Evolutionary conservation across 371 early-diverging fungal species (phyloP).

Genomic region (Nematocida minor): DNA sequence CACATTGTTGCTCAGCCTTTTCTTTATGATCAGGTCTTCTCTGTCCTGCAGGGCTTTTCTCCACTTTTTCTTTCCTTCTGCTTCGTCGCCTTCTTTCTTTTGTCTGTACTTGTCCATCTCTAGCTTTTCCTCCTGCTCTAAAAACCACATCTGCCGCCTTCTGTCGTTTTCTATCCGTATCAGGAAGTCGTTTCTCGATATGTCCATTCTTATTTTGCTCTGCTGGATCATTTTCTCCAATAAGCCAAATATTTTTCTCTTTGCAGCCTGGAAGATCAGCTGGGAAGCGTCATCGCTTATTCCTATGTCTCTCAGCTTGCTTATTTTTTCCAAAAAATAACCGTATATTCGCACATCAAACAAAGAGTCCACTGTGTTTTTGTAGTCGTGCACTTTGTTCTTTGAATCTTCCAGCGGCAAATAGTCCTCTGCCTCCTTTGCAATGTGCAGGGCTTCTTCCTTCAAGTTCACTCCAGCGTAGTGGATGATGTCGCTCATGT

Average conservation of each 20-base stretch:
- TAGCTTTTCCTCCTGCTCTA: conserved; percentile 64
- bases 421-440: conserved; percentile 33
- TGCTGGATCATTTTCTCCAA: conserved; percentile 62
- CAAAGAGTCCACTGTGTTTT: conserved; percentile 48
- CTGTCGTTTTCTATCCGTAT: conserved; percentile 64
- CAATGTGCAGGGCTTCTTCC: conserved; percentile 64
- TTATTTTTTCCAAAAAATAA: conserved; percentile 58
- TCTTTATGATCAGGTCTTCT: conserved; percentile 66
- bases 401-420: conserved; percentile 56
- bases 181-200: conserved; percentile 36
- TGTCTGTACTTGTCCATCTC: conserved; percentile 61
- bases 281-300: conserved; percentile 54
- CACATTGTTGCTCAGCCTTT: conserved; percentile 63
- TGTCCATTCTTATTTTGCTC: conserved; percentile 60
- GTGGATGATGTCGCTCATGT: conserved; percentile 65
- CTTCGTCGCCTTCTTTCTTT: conserved; percentile 60
- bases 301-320: conserved; percentile 49
- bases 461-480: conserved; percentile 65
- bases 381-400: conserved; percentile 48
- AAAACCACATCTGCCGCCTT: conserved; percentile 64
- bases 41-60: conserved; percentile 64
- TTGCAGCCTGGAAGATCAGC: conserved; percentile 60
- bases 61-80: conserved; percentile 58
- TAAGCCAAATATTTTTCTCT: conserved; percentile 62
- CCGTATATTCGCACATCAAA: conserved; percentile 60